phyloP scores from a whole-genome alignment of 345 rosid genomes.

The Laguncularia racemosa region DNA sequence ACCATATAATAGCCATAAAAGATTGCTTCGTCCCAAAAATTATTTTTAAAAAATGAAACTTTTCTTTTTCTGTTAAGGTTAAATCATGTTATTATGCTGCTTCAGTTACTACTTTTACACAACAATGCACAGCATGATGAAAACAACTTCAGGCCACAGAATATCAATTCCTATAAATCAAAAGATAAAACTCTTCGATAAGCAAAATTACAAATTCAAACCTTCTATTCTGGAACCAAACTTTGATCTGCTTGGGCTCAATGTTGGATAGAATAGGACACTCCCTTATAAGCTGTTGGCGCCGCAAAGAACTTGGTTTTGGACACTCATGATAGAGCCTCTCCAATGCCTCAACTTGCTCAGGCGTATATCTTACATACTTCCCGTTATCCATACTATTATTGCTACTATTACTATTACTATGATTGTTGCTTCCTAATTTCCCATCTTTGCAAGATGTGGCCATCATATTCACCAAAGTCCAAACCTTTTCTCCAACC shows the following conservation, averaged over 20 bases:
- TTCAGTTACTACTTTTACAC: constrained; percentile 31
- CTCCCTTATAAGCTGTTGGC: constrained; percentile 96
- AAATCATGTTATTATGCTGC: too few species aligned
- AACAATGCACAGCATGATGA: constrained; percentile 17
- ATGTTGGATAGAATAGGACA: constrained; percentile 99
- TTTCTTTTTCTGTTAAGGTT: too few species aligned
- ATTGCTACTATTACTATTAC: constrained; percentile 16
- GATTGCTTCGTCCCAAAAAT: too few species aligned
- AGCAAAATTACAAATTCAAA: constrained; percentile 14
- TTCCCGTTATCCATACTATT: constrained; percentile 80
- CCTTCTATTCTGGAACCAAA: constrained; percentile 99
- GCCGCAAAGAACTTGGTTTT: constrained; percentile 96
- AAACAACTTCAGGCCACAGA: neutral
- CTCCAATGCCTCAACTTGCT: constrained; percentile 99
- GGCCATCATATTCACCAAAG: constrained; percentile 42
- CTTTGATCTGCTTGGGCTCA: constrained; percentile 99
- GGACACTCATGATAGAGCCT: constrained; percentile 99
- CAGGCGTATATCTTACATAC: constrained; percentile 98
- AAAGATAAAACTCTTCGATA: neutral
- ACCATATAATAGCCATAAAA: too few species aligned
- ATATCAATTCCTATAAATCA: neutral
- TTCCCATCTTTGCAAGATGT: constrained; percentile 94
- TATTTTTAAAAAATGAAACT: too few species aligned
- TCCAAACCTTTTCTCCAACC: neutral
- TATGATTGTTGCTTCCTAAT: constrained; percentile 21